Evolutionary conservation across 805 yeast genomes (phyloP), one percentile per base, ranked within the genome.

Genomic region (Wickerhamiella brachini): DNA sequence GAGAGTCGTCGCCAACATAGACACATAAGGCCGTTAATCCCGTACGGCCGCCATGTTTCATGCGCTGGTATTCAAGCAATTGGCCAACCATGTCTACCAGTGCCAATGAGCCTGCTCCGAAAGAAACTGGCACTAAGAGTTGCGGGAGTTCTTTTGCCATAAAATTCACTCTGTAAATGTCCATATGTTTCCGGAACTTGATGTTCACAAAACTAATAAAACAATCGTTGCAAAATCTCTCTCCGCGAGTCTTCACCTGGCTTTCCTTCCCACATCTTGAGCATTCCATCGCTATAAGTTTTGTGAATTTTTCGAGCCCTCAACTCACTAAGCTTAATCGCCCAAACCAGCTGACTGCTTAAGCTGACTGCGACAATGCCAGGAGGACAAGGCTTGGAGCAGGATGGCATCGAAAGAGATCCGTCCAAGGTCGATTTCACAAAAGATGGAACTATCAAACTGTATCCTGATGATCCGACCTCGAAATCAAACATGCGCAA

Each of bases 391-490:
- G 18, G 39, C 39, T 34, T 34, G 37, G 41, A 18, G 6, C 29
- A 22, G 20, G 49, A 42, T 47, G 60, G 49, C 20, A 59, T 61
- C 17, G 58, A 57, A 47, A 54, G 66, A 48, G 72, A 72, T 43
- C 71, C 69, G 49, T 59, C 59, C 3, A 67, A 71, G 51, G 79
- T 79, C 2, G 74, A 77, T 56, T 83, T 81, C 56, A 73, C 82
- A 10, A 64, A 74, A 49, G 84, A 81, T 21, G 79, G 79, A 3
- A 29, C 34, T 9, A 75, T 71, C 64, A 80, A 79, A 62, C 83
- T 78, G 61, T 87, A 84, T 60, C 97, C 97, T 0, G 98, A 93
- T 57, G 79, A 80, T 50, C 97, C 97, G 22, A 80, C 83, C 8
- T 77, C 81, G 41, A 75, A 77, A 49, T 68, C 78, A 23, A 89